Evolutionary conservation across 2,329 filamentous ascomycete genomes (phyloP).

Genomic region (Trichoderma atroviride): DNA sequence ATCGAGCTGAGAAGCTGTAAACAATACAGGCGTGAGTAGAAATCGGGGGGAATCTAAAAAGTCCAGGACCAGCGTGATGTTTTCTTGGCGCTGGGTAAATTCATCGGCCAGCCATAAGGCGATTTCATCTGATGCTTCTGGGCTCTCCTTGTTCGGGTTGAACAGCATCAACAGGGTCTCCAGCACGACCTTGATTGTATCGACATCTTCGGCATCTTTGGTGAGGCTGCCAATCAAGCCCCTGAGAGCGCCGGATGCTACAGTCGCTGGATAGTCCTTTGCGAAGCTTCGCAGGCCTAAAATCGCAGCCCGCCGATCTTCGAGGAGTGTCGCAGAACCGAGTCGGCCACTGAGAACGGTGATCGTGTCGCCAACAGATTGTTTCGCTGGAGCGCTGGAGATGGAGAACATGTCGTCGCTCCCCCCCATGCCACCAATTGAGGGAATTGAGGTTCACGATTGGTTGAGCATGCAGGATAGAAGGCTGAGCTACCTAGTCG

Average conservation of each 20-base stretch:
- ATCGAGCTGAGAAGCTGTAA: constrained; percentile 88
- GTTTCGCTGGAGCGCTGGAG: constrained; percentile 80
- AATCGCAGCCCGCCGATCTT: constrained; percentile 92
- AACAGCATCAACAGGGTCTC: constrained; percentile 97
- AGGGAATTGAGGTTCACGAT: neutral
- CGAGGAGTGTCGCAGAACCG: constrained; percentile 84
- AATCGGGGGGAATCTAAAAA: constrained; percentile 84
- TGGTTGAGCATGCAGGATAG: neutral
- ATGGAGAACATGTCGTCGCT: constrained; percentile 61
- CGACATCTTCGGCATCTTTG: constrained; percentile 90
- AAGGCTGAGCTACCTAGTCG: neutral
- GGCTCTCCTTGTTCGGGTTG: constrained; percentile 68
- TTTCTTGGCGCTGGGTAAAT: constrained; percentile 96
- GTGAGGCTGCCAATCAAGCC: constrained; percentile 82
- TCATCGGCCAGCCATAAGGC: constrained; percentile 95
- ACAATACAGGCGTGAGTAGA: constrained; percentile 88
- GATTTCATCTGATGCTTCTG: constrained; percentile 95
- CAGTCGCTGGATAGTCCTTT: constrained; percentile 93
- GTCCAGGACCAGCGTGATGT: constrained; percentile 86
- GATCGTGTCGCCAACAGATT: constrained; percentile 95
- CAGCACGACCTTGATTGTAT: constrained; percentile 91
- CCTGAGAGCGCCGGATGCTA: constrained; percentile 88
- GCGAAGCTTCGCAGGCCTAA: constrained; percentile 92
- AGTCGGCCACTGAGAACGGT: constrained; percentile 84
- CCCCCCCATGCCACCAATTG: constrained; percentile 17